phyloP scores from a whole-genome alignment of 352 stramenopile species.

The Phytopythium vexans region DNA sequence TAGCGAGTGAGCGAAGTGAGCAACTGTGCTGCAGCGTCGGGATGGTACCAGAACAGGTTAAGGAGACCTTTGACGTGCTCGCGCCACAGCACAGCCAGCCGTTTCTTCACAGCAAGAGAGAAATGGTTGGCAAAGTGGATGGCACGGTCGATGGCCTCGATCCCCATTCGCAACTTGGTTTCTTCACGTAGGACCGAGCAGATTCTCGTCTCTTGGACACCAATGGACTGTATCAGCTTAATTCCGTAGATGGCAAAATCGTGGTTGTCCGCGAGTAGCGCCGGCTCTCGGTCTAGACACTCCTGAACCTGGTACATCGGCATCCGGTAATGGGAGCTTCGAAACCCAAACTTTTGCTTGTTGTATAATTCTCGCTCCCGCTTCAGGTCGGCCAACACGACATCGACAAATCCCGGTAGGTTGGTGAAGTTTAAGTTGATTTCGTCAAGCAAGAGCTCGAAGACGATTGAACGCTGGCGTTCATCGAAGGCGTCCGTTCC shows the following conservation, averaged over 20 bases:
- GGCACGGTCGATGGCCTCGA: constrained; percentile 2
- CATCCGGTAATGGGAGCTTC: constrained; percentile 25
- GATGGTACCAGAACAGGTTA: constrained; percentile 8
- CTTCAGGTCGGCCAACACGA: constrained; percentile 39
- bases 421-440: constrained; percentile 33
- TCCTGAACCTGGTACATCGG: constrained; percentile 30
- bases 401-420: constrained; percentile 34
- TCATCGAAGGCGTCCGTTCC: background rate
- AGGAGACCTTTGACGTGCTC: constrained; percentile 21
- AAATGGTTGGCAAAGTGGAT: constrained; percentile 25
- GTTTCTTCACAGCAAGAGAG: constrained; percentile 10
- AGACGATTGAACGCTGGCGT: constrained; percentile 12
- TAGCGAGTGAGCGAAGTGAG: constrained; percentile 21
- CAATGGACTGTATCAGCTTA: constrained; percentile 18
- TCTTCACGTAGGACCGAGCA: background rate
- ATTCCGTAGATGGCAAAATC: constrained; percentile 26
- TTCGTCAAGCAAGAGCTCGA: constrained; percentile 36
- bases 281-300: constrained; percentile 19
- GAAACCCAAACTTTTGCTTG: constrained; percentile 27
- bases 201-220: constrained; percentile 7
- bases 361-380: constrained; percentile 6
- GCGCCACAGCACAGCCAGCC: constrained; percentile 14
- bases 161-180: background rate
- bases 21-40: constrained; percentile 8
- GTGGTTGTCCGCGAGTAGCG: constrained; percentile 24